These are phyloP conservation scores for Capsicum baccatum DNA, from an alignment of 257 asterid species.

Conservation along the genomic window DNA sequence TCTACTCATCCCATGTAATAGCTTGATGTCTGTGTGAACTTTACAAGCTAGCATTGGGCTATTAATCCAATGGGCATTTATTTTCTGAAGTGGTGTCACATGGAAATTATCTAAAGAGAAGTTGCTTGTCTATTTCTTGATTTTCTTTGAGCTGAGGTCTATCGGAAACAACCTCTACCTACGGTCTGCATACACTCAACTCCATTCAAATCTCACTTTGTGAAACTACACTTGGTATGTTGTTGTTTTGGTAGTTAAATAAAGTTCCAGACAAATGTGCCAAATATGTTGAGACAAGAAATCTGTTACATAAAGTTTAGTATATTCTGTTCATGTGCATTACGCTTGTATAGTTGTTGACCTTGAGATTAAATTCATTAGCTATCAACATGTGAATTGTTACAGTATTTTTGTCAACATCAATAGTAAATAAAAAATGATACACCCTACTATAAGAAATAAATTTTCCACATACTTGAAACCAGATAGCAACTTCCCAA, in stretches of 20 bases:
- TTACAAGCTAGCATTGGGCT: not conserved
- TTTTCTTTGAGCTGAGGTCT: too few species aligned
- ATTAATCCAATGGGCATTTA: not conserved
- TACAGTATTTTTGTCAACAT: not conserved
- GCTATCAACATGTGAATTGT: not conserved
- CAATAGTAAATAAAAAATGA: not conserved
- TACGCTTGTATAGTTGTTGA: not conserved
- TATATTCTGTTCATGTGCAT: not conserved
- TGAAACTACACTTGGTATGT: too few species aligned
- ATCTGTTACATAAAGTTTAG: not conserved
- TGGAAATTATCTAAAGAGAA: not conserved
- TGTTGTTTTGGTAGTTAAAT: not conserved
- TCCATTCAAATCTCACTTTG: too few species aligned
- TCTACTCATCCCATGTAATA: too few species aligned
- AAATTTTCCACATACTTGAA: not conserved
- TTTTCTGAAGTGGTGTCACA: not conserved
- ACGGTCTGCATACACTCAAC: too few species aligned
- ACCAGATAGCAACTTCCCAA: not conserved
- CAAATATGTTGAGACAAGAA: not conserved
- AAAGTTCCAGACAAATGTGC: not conserved
- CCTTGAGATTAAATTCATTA: not conserved
- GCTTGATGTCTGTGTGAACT: not conserved
- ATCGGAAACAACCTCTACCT: too few species aligned
- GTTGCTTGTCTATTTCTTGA: too few species aligned
- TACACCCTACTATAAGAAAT: not conserved